These are phyloP conservation scores for Populus hybrid DNA, from an alignment of 441 rosid genomes.

Conservation along the genomic window DNA sequence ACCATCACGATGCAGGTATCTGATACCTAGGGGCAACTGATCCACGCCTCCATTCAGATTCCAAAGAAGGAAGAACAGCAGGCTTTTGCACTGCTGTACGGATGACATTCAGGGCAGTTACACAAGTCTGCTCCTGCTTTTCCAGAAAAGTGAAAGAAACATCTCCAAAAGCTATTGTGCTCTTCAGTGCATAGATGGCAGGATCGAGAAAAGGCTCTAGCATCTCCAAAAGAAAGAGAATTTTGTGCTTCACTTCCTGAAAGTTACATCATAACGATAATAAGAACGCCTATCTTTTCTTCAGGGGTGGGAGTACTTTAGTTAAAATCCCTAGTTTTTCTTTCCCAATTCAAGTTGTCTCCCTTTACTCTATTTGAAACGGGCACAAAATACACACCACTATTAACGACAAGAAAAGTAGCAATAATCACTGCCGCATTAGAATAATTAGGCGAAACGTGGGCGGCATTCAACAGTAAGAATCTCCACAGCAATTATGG, in stretches of 20 bases:
- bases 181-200: constrained; percentile 50
- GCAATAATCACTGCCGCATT: too few species aligned
- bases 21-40: constrained; percentile 81
- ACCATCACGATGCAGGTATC: constrained; percentile 12
- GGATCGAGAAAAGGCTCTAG: constrained; percentile 85
- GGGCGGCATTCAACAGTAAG: too few species aligned
- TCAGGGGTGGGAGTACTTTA: neutral
- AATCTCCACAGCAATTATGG: neutral
- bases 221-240: constrained; percentile 86
- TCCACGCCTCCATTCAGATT: constrained; percentile 82
- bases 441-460: too few species aligned
- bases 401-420: too few species aligned
- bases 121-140: constrained; percentile 60
- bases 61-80: constrained; percentile 77
- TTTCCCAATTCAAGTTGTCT: too few species aligned
- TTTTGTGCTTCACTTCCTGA: constrained; percentile 80
- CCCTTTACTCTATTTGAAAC: too few species aligned
- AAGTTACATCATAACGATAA: constrained; percentile 20
- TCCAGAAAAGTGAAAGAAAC: constrained; percentile 47
- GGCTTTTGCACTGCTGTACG: constrained; percentile 70
- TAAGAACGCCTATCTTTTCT: neutral
- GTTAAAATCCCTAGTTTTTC: too few species aligned
- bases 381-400: too few species aligned
- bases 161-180: constrained; percentile 64
- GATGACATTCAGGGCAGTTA: constrained; percentile 60